phyloP scores from a whole-genome alignment of 2,329 filamentous ascomycete species.

The Nigrograna mackinnonii region DNA sequence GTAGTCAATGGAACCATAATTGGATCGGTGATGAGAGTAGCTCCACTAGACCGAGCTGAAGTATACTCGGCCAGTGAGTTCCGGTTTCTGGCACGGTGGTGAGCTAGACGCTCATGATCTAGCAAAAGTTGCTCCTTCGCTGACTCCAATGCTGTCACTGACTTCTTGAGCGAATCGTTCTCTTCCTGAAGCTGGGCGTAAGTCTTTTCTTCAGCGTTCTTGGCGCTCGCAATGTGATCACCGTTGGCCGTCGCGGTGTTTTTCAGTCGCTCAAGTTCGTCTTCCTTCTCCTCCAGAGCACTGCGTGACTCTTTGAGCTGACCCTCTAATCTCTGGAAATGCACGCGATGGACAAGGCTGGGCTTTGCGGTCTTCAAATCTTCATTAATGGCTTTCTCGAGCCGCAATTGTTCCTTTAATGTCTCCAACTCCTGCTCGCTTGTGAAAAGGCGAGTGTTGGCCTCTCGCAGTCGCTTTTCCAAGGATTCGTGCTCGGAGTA shows the following conservation, averaged over 20 bases:
- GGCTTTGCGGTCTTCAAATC: slow-evolving; percentile 35
- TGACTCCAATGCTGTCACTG: slow-evolving; percentile 22
- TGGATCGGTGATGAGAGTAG: slow-evolving; percentile 32
- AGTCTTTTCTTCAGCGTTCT: slow-evolving; percentile 20
- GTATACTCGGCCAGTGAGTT: slow-evolving; percentile 23
- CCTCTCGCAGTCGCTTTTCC: slow-evolving; percentile 32
- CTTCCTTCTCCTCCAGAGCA: slow-evolving; percentile 19
- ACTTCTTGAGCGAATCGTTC: slow-evolving; percentile 26
- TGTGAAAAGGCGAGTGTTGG: slow-evolving; percentile 29
- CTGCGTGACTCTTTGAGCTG: slow-evolving; percentile 30
- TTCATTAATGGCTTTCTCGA: slow-evolving; percentile 29
- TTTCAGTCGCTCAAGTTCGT: slow-evolving; percentile 22
- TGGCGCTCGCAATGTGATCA: slow-evolving; percentile 18
- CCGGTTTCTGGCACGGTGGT: slow-evolving; percentile 23
- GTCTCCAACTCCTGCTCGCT: slow-evolving; percentile 25
- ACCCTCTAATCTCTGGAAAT: slow-evolving; percentile 37
- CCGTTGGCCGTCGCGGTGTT: slow-evolving; percentile 19
- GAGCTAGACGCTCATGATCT: slow-evolving; percentile 32
- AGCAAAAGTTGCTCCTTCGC: slow-evolving; percentile 35
- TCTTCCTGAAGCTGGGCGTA: slow-evolving; percentile 26
- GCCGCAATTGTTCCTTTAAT: slow-evolving; percentile 24
- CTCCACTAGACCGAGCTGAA: slow-evolving; percentile 33
- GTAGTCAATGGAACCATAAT: slow-evolving; percentile 9
- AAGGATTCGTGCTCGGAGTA: slow-evolving; percentile 29
- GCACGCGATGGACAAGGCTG: slow-evolving; percentile 34